Percentiles rank a stretch among this genome's conserved stretches.
Evolutionary conservation across 1,139 yeast genomes (phyloP).

Genomic region (Candida sp.): DNA sequence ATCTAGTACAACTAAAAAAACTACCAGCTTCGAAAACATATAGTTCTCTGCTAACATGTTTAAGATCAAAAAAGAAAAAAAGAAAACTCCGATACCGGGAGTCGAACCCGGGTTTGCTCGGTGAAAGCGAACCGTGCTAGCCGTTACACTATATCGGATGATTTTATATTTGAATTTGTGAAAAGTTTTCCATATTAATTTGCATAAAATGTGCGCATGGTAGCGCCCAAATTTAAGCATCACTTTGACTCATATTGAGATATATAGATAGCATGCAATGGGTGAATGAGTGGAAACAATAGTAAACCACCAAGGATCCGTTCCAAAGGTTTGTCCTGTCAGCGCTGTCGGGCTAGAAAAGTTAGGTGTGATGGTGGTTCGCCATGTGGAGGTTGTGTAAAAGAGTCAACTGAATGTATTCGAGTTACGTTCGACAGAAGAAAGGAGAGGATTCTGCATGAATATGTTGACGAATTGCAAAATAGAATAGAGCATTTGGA

Average conservation of each 20-base stretch:
- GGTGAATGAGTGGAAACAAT: conserved; percentile 1
- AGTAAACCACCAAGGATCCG: background rate
- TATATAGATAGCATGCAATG: background rate
- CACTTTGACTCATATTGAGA: background rate
- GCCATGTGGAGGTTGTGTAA: conserved; percentile 13
- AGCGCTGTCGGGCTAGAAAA: conserved; percentile 11
- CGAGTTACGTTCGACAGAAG: conserved; percentile 2
- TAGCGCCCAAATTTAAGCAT: background rate
- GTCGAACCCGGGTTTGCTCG: conserved; percentile 83
- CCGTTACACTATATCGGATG: conserved; percentile 77
- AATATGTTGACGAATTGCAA: conserved; percentile 2
- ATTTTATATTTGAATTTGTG: conserved; percentile 1
- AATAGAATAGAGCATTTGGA: background rate
- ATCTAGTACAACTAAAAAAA: too few species aligned
- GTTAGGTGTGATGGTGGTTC: conserved; percentile 14
- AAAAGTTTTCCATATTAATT: too few species aligned
- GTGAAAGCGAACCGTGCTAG: conserved; percentile 82
- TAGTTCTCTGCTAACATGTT: too few species aligned
- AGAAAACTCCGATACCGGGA: conserved; percentile 67
- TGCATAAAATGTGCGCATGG: too few species aligned
- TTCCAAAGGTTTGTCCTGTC: conserved; percentile 7
- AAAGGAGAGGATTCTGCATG: conserved; percentile 3
- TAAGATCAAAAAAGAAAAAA: too few species aligned
- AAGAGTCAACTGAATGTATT: conserved; percentile 8
- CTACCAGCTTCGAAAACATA: too few species aligned